Conservation (phyloP, 2,329 filamentous ascomycete genomes). For the Aschersonia sp. region DNA sequence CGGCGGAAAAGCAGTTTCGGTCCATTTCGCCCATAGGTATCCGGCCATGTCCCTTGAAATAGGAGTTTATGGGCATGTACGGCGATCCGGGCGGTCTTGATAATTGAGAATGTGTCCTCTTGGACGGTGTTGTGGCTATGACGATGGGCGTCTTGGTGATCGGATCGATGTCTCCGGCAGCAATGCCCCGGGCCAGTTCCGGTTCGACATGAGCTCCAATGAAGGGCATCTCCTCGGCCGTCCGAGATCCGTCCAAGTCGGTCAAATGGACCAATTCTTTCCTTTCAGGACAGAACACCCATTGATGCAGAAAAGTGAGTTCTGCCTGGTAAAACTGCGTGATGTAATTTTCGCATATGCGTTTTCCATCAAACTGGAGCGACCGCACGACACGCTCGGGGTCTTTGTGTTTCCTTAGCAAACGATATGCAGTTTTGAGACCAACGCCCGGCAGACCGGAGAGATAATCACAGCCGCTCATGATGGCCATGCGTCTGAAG, state of each 20-base stretch:
- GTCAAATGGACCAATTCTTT: slow-evolving; percentile 64
- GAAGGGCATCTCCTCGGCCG: slow-evolving; percentile 59
- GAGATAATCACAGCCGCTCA: slow-evolving; percentile 96
- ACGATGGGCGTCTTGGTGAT: slow-evolving; percentile 62
- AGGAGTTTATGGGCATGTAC: slow-evolving; percentile 37
- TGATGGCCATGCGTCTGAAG: slow-evolving; percentile 88
- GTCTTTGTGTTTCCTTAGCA: slow-evolving; percentile 80
- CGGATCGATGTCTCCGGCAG: slow-evolving; percentile 71
- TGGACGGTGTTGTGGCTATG: slow-evolving; percentile 25
- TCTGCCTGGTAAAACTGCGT: slow-evolving; percentile 76
- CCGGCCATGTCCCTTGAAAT: slow-evolving; percentile 34
- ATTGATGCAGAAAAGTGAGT: slow-evolving; percentile 83
- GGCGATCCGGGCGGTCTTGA: slow-evolving; percentile 11
- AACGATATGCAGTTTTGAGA: slow-evolving; percentile 81
- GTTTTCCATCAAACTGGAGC: slow-evolving; percentile 80
- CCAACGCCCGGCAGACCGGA: slow-evolving; percentile 72
- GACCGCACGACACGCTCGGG: slow-evolving; percentile 70
- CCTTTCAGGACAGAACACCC: slow-evolving; percentile 73
- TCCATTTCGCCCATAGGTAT: slow-evolving; percentile 50
- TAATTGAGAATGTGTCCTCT: slow-evolving; percentile 25
- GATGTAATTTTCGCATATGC: slow-evolving; percentile 69
- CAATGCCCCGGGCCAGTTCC: slow-evolving; percentile 57
- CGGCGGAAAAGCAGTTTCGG: slow-evolving; percentile 42
- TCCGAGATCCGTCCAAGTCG: slow-evolving; percentile 44
- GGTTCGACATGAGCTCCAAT: slow-evolving; percentile 63